Evolutionary conservation across 2,329 filamentous ascomycete genomes (phyloP).

Genomic region (Ceratocystis smalleyi): DNA sequence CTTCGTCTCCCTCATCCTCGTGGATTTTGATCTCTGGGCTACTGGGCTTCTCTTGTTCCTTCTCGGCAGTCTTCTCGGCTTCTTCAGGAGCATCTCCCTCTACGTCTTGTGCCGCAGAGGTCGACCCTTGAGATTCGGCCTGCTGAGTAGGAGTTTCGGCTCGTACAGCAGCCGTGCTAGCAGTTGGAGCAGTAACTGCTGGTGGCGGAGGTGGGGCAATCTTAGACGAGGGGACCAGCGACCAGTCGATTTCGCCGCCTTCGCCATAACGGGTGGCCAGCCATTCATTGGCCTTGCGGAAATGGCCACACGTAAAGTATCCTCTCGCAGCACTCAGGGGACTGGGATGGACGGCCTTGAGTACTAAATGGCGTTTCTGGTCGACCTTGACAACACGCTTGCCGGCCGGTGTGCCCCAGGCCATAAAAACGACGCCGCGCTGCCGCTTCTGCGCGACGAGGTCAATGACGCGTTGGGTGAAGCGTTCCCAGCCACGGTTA

Average conservation of each 20-base stretch:
- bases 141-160: conserved; percentile 10
- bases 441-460: conserved; percentile 62
- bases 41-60: conserved; percentile 13
- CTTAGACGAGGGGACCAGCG: conserved; percentile 27
- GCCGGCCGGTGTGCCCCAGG: conserved; percentile 78
- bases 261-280: conserved; percentile 60
- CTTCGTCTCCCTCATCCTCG: conserved; percentile 14
- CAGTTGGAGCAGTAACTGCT: neutral
- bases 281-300: conserved; percentile 74
- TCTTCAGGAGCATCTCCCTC: conserved; percentile 15
- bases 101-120: conserved; percentile 13
- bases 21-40: neutral
- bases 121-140: neutral
- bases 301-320: conserved; percentile 73
- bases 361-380: conserved; percentile 57
- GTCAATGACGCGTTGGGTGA: conserved; percentile 86
- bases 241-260: conserved; percentile 78
- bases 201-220: conserved; percentile 21
- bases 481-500: conserved; percentile 77
- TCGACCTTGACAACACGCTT: conserved; percentile 65
- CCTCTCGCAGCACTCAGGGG: conserved; percentile 73
- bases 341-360: conserved; percentile 81
- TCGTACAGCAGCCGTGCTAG: conserved; percentile 16
- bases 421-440: conserved; percentile 80
- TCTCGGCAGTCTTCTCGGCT: conserved; percentile 16